Evolutionary conservation across 2,329 filamentous ascomycete genomes (phyloP).

Genomic region (Neoascochyta sp.): DNA sequence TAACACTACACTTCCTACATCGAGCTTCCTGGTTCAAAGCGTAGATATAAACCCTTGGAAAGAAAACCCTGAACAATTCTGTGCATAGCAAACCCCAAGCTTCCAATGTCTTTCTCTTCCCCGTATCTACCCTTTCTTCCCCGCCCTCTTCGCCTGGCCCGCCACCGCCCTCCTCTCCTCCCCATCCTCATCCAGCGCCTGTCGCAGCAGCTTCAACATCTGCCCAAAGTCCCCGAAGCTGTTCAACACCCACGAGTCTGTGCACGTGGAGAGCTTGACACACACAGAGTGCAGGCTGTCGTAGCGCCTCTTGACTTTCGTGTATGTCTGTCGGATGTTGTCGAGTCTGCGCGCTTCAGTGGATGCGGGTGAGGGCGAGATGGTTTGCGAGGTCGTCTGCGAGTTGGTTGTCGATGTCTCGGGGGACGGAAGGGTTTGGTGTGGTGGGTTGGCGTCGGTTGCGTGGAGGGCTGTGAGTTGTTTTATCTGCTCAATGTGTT

Average conservation of each 20-base stretch:
- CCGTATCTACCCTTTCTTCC: no score
- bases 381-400: not conserved
- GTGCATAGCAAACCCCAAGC: no score
- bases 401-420: no score
- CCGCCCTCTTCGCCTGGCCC: not conserved
- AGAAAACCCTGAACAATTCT: no score
- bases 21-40: no score
- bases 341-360: slow-evolving; percentile 8
- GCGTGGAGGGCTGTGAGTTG: not conserved
- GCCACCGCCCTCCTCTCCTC: not conserved
- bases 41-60: no score
- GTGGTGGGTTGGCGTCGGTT: not conserved
- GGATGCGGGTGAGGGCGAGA: not conserved
- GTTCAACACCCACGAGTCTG: slow-evolving; percentile 13
- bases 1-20: no score
- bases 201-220: slow-evolving; percentile 12
- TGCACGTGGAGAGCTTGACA: slow-evolving; percentile 7
- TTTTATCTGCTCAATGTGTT: no score
- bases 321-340: slow-evolving; percentile 21
- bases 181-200: slow-evolving; percentile 9
- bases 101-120: not conserved
- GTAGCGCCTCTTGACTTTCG: slow-evolving; percentile 15
- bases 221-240: slow-evolving; percentile 26
- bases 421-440: not conserved
- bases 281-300: slow-evolving; percentile 12